Evolutionary conservation across 106 monocot species (phyloP), one percentile per base, ranked within the genome.

Genomic region (Dioscorea alata): DNA sequence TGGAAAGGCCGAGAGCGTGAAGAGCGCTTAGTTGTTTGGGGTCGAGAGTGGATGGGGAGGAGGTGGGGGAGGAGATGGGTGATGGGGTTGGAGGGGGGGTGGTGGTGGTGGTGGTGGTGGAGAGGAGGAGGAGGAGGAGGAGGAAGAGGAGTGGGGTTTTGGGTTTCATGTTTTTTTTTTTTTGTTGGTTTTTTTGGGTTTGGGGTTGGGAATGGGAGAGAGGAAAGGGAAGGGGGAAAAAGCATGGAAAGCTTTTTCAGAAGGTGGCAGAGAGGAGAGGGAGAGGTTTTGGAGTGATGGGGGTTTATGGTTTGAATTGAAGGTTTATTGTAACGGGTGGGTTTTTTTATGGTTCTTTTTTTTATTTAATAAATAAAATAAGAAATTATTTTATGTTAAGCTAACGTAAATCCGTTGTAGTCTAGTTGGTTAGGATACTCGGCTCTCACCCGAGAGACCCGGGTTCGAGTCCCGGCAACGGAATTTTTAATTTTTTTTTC

Each of bases 371-470:
- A 28, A 1, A 28, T 28, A 28, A 1, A 28, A 3, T 28, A 28
- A 3, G 1, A 28, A 28, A 28, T 28, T 28, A 28, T 28, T 28
- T 28, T 3, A 28, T 42, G 42, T 8, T 5, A 42, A 42, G 9
- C 6, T 42, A 3, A 6, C 5, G 10, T 5, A 16, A 54, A 18
- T 54, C 82, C 77, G 82, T 82, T 82, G 76, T 77, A 82, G 82
- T 82, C 82, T 82, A 82, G 82, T 76, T 82, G 82, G 82, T 82
- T 57, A 82, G 77, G 76, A 82, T 82, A 82, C 77, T 82, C 82
- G 82, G 82, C 82, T 82, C 82, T 82, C 82, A 82, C 77, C 82
- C 82, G 77, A 82, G 77, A 73, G 77, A 82, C 82, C 74, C 77
- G 73, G 73, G 82, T 82, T 82, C 77, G 59, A 82, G 69, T 82